Percentiles rank a stretch among this genome's conserved stretches.
Evolutionary conservation across 2,329 filamentous ascomycete species (phyloP).

Genomic region (Fusarium robinianum): DNA sequence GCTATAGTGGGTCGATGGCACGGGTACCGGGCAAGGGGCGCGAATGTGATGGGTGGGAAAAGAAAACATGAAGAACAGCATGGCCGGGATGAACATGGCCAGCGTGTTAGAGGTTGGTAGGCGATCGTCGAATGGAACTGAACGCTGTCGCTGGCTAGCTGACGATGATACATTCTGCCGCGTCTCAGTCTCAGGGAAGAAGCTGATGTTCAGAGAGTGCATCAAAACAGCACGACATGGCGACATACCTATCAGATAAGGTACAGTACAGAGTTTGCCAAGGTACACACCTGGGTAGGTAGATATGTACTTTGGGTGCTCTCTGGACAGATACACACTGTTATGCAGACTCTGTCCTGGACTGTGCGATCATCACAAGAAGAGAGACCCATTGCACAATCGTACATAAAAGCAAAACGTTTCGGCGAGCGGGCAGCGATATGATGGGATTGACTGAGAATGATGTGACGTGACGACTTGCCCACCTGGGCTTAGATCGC

Average conservation of each 20-base stretch:
- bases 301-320: too few relatives aligned
- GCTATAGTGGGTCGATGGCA: conserved; percentile 36
- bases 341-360: conserved; percentile 22
- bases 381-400: conserved; percentile 6
- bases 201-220: conserved; percentile 19
- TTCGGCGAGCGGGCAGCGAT: conserved; percentile 13
- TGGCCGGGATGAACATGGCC: conserved; percentile 16
- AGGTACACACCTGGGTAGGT: conserved; percentile 1
- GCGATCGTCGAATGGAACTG: too few relatives aligned
- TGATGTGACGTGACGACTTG: conserved; percentile 33
- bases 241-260: too few relatives aligned
- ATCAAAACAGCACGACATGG: conserved; percentile 28
- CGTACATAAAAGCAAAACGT: background rate
- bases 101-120: too few relatives aligned
- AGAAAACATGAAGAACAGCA: conserved; percentile 28
- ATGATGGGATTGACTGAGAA: conserved; percentile 24
- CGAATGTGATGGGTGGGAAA: conserved; percentile 4
- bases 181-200: conserved; percentile 30
- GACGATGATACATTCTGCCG: conserved; percentile 21
- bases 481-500: conserved; percentile 16
- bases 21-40: conserved; percentile 22
- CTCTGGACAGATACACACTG: conserved; percentile 11
- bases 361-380: background rate
- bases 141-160: too few relatives aligned
- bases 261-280: conserved; percentile 25